Conservation (phyloP, 148 eudicot species). For the Nepenthes mirabilis region DNA sequence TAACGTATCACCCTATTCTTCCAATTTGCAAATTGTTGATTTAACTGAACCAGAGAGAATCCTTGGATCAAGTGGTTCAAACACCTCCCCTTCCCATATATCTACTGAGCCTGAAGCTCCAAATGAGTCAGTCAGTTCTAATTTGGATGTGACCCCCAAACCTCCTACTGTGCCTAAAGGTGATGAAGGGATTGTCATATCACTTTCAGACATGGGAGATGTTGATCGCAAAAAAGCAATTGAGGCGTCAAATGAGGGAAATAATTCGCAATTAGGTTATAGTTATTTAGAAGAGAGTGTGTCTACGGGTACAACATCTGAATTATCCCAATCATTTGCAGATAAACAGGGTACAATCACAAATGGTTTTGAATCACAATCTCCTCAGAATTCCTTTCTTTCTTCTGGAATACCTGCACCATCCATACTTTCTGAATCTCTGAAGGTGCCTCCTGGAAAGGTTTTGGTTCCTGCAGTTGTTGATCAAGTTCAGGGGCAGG, state of each 20-base stretch:
- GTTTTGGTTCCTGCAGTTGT: slow-evolving; percentile 78
- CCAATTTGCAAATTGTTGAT: slow-evolving; percentile 13
- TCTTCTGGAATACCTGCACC: slow-evolving; percentile 92
- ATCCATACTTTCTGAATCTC: slow-evolving; percentile 58
- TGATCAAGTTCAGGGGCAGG: slow-evolving; percentile 90
- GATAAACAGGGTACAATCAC: slow-evolving; percentile 20
- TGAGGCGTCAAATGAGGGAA: slow-evolving; percentile 20
- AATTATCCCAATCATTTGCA: slow-evolving; percentile 22
- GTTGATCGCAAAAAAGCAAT: slow-evolving; percentile 12
- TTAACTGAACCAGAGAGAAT: slow-evolving; percentile 15
- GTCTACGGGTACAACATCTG: slow-evolving; percentile 12
- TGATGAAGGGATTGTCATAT: slow-evolving; percentile 10
- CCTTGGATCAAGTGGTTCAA: slow-evolving; percentile 15
- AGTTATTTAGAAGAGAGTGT: slow-evolving; percentile 16
- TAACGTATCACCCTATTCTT: slow-evolving; percentile 16
- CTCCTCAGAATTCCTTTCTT: slow-evolving; percentile 23
- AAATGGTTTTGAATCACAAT: slow-evolving; percentile 26
- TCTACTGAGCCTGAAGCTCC: slow-evolving; percentile 14
- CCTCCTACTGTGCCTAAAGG: slow-evolving; percentile 12
- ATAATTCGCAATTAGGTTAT: slow-evolving; percentile 13
- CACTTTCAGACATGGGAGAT: slow-evolving; percentile 21
- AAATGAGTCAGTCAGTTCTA: slow-evolving; percentile 18
- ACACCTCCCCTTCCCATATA: slow-evolving; percentile 9
- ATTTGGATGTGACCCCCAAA: slow-evolving; percentile 19
- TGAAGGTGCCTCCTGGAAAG: slow-evolving; percentile 65